Percentiles rank a stretch among this genome's conserved stretches.
Conservation (phyloP, 495 filamentous ascomycete genomes). For the Glutinoglossum americanum region DNA sequence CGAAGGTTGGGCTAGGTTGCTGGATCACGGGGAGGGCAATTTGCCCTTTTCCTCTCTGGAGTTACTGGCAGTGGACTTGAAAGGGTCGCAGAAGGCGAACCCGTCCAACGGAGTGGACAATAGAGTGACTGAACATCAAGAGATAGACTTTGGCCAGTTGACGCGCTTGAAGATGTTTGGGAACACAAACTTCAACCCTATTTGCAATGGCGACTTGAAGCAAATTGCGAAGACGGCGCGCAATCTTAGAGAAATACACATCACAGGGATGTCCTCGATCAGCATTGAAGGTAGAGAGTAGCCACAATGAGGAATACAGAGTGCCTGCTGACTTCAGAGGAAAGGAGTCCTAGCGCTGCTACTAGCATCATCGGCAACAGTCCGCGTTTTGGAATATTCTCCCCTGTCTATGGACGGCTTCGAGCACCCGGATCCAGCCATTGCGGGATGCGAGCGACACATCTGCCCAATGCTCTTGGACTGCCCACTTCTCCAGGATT, state of each 20-base stretch:
- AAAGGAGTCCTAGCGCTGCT: slow-evolving; percentile 26
- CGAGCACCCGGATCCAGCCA: slow-evolving; percentile 22
- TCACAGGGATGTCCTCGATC: slow-evolving; percentile 28
- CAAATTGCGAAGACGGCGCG: slow-evolving; percentile 27
- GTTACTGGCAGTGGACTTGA: slow-evolving; percentile 24
- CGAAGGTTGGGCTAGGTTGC: slow-evolving; percentile 24
- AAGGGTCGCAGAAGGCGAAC: slow-evolving; percentile 15
- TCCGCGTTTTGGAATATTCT: slow-evolving; percentile 30
- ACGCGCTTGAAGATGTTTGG: slow-evolving; percentile 30
- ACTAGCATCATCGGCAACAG: slow-evolving; percentile 22
- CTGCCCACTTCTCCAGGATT: slow-evolving; percentile 24
- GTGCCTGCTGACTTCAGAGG: background rate
- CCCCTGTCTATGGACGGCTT: slow-evolving; percentile 28
- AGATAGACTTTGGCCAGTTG: slow-evolving; percentile 24
- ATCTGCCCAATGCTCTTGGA: slow-evolving; percentile 25
- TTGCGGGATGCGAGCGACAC: slow-evolving; percentile 16
- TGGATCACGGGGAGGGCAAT: slow-evolving; percentile 11
- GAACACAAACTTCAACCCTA: slow-evolving; percentile 27
- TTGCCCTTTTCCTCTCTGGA: slow-evolving; percentile 25
- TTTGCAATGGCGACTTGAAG: slow-evolving; percentile 26
- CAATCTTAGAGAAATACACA: slow-evolving; percentile 27
- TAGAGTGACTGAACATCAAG: slow-evolving; percentile 14
- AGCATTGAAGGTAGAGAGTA: slow-evolving; percentile 17
- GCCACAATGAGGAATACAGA: background rate
- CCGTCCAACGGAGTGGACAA: slow-evolving; percentile 12